Evolutionary conservation across 768 basidiomycete species (phyloP), one percentile per base, ranked within the genome.

Genomic region (Cantharellus cinnabarinus): DNA sequence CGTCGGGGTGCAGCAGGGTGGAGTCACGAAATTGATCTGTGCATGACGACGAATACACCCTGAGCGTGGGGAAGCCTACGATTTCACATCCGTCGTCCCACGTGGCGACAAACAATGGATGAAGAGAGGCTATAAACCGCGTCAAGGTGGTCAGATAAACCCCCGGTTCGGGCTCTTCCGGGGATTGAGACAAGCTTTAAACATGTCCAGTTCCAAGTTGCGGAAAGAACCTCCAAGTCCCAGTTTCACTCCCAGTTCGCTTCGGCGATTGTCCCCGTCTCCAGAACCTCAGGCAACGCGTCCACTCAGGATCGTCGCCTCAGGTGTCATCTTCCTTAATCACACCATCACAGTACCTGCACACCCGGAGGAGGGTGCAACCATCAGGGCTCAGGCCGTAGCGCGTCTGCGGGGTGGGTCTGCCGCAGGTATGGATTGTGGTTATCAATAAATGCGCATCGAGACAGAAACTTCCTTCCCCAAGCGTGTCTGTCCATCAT

Each of bases 241-340:
- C 20, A 29, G 20, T 29, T 29, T 29, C 20, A 54, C 34, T 10
- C 52, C 52, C 2, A 57, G 14, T 14, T 57, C 56, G 5, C 56
- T 41, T 15, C 56, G 38, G 15, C 15, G 10, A 57, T 5, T 14
- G 14, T 57, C 56, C 14, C 56, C 56, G 35, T 57, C 35, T 41
- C 35, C 52, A 14, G 52, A 54, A 54, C 7, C 7, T 37, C 44
- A 10, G 44, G 10, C 52, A 7, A 7, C 52, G 52, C 41, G 56
- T 41, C 38, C 35, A 39, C 35, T 64, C 14, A 40, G 62, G 4
- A 62, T 89, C 35, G 77, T 89, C 44, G 83, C 84, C 2, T 81
- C 82, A 7, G 87, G 87, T 10, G 85, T 87, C 5, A 76, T 90
- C 44, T 89, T 89, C 67, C 69, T 84, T 50, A 85, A 84, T 3